phyloP scores from a whole-genome alignment of 2,329 filamentous ascomycete species.

The Cryphonectria naterciae region DNA sequence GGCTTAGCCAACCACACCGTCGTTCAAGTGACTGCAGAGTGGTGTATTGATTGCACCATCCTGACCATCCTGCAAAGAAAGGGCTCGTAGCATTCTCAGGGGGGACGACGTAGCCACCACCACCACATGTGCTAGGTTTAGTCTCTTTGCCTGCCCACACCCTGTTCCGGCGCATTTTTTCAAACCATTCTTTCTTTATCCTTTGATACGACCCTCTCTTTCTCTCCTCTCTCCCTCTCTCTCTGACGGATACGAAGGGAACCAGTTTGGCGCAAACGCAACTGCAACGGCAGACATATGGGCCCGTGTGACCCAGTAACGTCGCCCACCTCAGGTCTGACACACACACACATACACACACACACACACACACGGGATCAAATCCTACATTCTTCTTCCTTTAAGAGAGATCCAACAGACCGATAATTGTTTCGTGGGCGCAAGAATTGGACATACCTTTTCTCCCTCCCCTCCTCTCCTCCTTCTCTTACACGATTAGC shows the following conservation, averaged over 20 bases:
- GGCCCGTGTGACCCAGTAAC: slow-evolving; percentile 1
- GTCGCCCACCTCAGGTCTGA: slow-evolving; percentile 5
- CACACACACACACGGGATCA: background rate
- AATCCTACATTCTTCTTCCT: background rate
- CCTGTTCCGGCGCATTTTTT: background rate
- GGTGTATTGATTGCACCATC: background rate
- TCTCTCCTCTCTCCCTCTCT: background rate
- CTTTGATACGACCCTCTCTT: background rate
- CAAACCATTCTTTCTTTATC: background rate
- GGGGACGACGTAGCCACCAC: slow-evolving; percentile 5
- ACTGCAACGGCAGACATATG: slow-evolving; percentile 38
- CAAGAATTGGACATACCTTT: background rate
- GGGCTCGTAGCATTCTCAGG: slow-evolving; percentile 7
- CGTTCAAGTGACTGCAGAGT: background rate
- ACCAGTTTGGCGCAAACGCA: slow-evolving; percentile 37
- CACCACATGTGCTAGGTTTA: background rate
- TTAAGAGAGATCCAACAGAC: background rate
- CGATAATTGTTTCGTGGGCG: background rate
- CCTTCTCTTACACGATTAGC: background rate
- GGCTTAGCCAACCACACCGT: background rate
- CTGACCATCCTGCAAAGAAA: background rate
- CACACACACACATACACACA: background rate
- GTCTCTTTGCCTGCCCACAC: background rate
- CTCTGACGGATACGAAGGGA: background rate
- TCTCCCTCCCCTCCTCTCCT: background rate